Percentiles rank a stretch among this genome's conserved stretches.
These are phyloP conservation scores for Pyrenophora teres DNA, from an alignment of 2,329 filamentous ascomycete species.

Conservation along the genomic window DNA sequence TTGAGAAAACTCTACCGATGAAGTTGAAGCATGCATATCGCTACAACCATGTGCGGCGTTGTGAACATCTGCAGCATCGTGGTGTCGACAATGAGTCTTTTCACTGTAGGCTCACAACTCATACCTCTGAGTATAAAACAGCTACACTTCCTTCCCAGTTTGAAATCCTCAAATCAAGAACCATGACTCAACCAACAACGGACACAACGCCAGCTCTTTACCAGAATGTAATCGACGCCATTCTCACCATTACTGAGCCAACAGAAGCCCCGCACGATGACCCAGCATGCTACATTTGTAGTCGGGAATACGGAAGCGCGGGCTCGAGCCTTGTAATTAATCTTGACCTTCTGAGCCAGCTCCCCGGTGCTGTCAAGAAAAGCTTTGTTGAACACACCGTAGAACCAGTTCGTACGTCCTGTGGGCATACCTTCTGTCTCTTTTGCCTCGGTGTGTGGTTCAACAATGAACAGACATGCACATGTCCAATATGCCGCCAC, in stretches of 20 bases:
- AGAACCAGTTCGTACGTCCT: constrained; percentile 1
- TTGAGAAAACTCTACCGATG: no score
- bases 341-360: constrained; percentile 1
- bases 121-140: no score
- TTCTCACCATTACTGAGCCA: not conserved
- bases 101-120: no score
- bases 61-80: no score
- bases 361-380: not conserved
- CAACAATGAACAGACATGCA: not conserved
- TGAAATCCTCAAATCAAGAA: no score
- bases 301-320: not conserved
- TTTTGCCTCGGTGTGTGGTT: constrained; percentile 7
- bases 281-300: not conserved
- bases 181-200: not conserved
- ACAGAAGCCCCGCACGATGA: not conserved
- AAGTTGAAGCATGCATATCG: no score
- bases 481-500: constrained; percentile 8
- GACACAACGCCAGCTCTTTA: not conserved
- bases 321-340: not conserved
- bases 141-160: no score
- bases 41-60: no score
- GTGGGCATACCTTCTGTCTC: constrained; percentile 6
- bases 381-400: not conserved
- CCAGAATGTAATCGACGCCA: constrained; percentile 5
- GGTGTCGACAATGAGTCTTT: no score